Percentiles rank a stretch among this genome's conserved stretches.
phyloP scores from a whole-genome alignment of 1,284 basidiomycete species.

The Chondrostereum purpureum region DNA sequence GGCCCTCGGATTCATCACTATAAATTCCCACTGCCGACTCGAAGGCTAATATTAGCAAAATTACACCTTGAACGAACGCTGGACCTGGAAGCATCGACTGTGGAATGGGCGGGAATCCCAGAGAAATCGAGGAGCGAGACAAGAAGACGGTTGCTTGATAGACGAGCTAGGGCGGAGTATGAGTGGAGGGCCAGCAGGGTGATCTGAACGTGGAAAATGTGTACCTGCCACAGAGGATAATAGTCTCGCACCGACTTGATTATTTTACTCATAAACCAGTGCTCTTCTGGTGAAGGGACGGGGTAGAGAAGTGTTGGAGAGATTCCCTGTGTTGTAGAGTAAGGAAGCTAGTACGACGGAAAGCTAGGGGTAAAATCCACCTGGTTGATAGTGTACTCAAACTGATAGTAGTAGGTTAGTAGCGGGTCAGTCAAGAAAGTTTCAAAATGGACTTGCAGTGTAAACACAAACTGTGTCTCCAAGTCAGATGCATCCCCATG shows the following conservation, averaged over 20 bases:
- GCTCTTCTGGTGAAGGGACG: conserved; percentile 55
- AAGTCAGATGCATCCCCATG: neutral
- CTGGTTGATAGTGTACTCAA: conserved; percentile 92
- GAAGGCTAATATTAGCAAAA: conserved; percentile 52
- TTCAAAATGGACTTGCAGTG: neutral
- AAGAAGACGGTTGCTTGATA: conserved; percentile 95
- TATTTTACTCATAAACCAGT: conserved; percentile 65
- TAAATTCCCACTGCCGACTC: conserved; percentile 70
- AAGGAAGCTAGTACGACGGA: neutral
- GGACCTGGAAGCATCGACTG: conserved; percentile 65
- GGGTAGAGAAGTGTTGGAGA: conserved; percentile 90
- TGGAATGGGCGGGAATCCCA: conserved; percentile 84
- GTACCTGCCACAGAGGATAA: conserved; percentile 89
- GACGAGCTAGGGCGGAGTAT: conserved; percentile 46
- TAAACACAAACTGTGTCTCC: neutral
- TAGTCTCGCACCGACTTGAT: conserved; percentile 88
- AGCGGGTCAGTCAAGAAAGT: conserved; percentile 5
- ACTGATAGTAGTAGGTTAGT: conserved; percentile 37
- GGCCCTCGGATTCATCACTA: conserved; percentile 39
- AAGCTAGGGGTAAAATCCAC: conserved; percentile 30
- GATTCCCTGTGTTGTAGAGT: conserved; percentile 51
- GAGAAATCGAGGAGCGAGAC: conserved; percentile 87
- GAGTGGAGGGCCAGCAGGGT: neutral
- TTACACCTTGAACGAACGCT: conserved; percentile 59
- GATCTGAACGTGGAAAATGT: conserved; percentile 15